Conservation (phyloP, 257 asterid genomes). For the Nicotiana sylvestris region DNA sequence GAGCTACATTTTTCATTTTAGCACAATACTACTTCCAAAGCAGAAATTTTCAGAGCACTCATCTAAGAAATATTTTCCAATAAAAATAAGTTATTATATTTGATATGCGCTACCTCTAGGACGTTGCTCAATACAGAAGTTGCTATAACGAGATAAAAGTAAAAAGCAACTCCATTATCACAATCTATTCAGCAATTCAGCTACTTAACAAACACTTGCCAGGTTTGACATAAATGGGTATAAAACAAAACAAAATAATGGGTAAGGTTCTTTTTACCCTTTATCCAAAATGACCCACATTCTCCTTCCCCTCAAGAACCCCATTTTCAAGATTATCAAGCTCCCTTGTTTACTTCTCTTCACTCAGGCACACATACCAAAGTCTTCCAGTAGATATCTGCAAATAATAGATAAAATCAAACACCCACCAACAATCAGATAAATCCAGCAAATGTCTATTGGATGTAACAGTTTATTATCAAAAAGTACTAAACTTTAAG, state of each 20-base stretch:
- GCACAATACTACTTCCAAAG: background rate
- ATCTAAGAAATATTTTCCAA: background rate
- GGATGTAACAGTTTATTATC: background rate
- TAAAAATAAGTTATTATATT: background rate
- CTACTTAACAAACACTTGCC: background rate
- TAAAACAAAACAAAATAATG: background rate
- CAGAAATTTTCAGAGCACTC: background rate
- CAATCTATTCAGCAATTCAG: background rate
- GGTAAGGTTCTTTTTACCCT: background rate
- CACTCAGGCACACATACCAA: background rate
- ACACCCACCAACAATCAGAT: background rate
- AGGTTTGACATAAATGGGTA: background rate
- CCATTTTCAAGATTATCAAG: background rate
- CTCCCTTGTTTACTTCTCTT: background rate
- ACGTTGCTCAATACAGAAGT: background rate
- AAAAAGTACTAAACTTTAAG: conserved; percentile 1
- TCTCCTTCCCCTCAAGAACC: conserved; percentile 7
- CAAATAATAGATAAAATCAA: background rate
- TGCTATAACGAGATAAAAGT: background rate
- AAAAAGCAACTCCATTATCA: background rate
- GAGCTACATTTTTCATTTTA: background rate
- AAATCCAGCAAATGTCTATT: background rate
- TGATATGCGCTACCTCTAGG: background rate
- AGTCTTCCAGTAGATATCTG: background rate
- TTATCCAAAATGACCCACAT: conserved; percentile 3